Conservation (phyloP, 129 eudicot genomes). For the Scalesia atractyloides region DNA sequence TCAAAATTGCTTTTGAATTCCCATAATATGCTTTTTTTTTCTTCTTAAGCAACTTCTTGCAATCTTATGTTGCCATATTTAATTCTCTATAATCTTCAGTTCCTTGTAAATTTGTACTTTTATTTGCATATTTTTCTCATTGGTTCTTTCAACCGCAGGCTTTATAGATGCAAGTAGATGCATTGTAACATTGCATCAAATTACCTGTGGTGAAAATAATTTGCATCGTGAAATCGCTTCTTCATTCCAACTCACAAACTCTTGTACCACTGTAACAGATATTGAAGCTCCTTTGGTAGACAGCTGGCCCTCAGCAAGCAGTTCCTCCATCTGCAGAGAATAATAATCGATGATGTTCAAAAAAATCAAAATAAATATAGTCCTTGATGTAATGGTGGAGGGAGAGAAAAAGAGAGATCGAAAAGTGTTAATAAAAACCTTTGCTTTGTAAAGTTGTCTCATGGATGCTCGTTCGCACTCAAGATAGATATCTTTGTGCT, state of each 20-base stretch:
- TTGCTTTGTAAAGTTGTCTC: slow-evolving; percentile 73
- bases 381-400: neutral
- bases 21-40: neutral
- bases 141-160: neutral
- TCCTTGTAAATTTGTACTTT: slow-evolving; percentile 2
- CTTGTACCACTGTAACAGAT: slow-evolving; percentile 91
- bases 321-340: slow-evolving; percentile 68
- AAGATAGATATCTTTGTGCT: slow-evolving; percentile 78
- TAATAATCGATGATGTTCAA: slow-evolving; percentile 17
- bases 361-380: neutral
- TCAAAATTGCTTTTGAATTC: neutral
- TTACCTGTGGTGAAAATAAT: slow-evolving; percentile 73
- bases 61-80: neutral
- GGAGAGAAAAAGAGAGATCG: slow-evolving; percentile 14
- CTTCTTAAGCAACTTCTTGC: neutral
- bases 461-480: slow-evolving; percentile 89
- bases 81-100: neutral
- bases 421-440: slow-evolving; percentile 42
- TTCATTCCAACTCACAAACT: slow-evolving; percentile 87
- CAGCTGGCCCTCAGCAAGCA: slow-evolving; percentile 73
- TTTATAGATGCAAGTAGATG: slow-evolving; percentile 15
- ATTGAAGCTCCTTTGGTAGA: slow-evolving; percentile 81
- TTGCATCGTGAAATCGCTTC: slow-evolving; percentile 78
- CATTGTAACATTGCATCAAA: slow-evolving; percentile 20
- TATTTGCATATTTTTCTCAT: neutral